Evolutionary conservation across 306 rosid genomes (phyloP), one percentile per base, ranked within the genome.

Genomic region (Quercus ilex): DNA sequence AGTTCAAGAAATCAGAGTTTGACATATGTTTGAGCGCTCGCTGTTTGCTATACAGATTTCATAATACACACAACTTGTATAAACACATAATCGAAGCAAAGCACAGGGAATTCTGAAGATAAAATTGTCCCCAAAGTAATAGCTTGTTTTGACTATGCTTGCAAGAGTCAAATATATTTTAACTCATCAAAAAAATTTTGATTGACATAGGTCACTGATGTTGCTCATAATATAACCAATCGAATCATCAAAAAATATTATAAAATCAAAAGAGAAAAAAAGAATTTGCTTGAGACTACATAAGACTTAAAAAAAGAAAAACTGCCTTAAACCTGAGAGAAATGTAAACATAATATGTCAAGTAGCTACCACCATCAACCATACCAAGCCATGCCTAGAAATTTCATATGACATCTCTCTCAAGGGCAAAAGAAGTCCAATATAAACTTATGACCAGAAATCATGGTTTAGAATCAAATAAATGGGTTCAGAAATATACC

Each of bases 401-500:
- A 23, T 35, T 35, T 67, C 23, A 33, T 33, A 18, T 35, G 19
- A 46, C 14, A 23, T 67, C 71, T 67, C 15, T 31, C 25, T 31
- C 38, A 35, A 67, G 15, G 28, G 46, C 46, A 41, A 1, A 49
- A 57, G 55, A 26, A 15, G 26, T 56, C 75, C 15, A 11, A 46
- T 60, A 11, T 4, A 74, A 56, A 26, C 46, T 28, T 20, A 33
- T 23, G 49, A 77, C 20, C 38, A 65, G 33, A 23, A n/a, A 28
- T 3, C 5, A 58, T 49, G 7, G 28, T 56, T 55, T 35, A 51
- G 28, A 23, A 7, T 68, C 21, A 68, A 15, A 38, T 18, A 35
- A 77, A 81, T 51, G 64, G 76, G 55, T 73, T 80, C 74, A 70
- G 82, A 78, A 80, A 53, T 77, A 76, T 87, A 94, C 97, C 99